phyloP scores from a whole-genome alignment of 1,139 yeast species.

The Pichia sp. region DNA sequence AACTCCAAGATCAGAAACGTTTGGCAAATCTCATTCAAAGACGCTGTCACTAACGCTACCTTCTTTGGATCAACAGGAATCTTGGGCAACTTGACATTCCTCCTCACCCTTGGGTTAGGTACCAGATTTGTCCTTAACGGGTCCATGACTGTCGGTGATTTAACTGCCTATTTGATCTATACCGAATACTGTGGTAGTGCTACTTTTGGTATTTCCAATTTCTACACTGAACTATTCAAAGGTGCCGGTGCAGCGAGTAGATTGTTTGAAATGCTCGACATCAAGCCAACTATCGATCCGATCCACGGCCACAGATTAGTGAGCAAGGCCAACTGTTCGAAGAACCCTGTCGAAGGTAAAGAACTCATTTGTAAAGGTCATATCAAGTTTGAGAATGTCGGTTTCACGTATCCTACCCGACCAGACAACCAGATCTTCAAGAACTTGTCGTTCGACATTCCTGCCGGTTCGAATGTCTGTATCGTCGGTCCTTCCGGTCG shows the following conservation, averaged over 20 bases:
- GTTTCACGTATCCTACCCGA: slow-evolving; percentile 85
- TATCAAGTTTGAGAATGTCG: slow-evolving; percentile 63
- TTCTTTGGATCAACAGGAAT: slow-evolving; percentile 78
- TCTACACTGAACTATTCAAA: slow-evolving; percentile 92
- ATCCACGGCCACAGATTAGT: slow-evolving; percentile 51
- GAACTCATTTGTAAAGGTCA: slow-evolving; percentile 39
- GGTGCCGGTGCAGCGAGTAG: slow-evolving; percentile 97
- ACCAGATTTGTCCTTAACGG: slow-evolving; percentile 74
- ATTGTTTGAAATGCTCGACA: slow-evolving; percentile 81
- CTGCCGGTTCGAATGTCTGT: slow-evolving; percentile 85
- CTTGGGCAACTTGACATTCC: slow-evolving; percentile 76
- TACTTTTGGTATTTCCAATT: slow-evolving; percentile 84
- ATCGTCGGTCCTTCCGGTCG: slow-evolving; percentile 97
- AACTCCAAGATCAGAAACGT: slow-evolving; percentile 73
- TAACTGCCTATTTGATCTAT: slow-evolving; percentile 91
- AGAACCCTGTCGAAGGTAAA: slow-evolving; percentile 13
- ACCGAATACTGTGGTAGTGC: slow-evolving; percentile 92
- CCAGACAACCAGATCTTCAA: slow-evolving; percentile 70
- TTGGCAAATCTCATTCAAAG: slow-evolving; percentile 70
- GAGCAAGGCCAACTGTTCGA: slow-evolving; percentile 17
- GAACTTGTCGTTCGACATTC: slow-evolving; percentile 61
- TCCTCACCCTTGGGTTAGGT: slow-evolving; percentile 77
- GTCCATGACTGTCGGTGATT: slow-evolving; percentile 77
- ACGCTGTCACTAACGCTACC: slow-evolving; percentile 75
- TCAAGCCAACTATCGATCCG: slow-evolving; percentile 66